Percentiles rank a stretch among this genome's conserved stretches.
phyloP scores from a whole-genome alignment of 495 filamentous ascomycete genomes.

The Xylaria acuta region DNA sequence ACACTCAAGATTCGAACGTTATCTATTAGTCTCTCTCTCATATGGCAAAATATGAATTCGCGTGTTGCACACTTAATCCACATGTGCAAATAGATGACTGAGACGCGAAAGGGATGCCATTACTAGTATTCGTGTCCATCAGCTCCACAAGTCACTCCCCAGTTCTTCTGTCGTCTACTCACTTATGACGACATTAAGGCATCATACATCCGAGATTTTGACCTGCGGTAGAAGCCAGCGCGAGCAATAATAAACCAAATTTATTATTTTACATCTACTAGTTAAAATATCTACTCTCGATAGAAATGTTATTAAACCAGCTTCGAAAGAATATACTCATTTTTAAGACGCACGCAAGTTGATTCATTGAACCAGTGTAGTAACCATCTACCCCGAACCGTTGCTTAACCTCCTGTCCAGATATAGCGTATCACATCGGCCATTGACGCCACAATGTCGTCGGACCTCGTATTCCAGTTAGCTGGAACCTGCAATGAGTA shows the following conservation, averaged over 20 bases:
- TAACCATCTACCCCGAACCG: background rate
- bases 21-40: background rate
- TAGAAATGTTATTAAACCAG: background rate
- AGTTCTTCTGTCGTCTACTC: background rate
- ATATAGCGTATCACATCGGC: background rate
- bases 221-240: background rate
- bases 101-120: background rate
- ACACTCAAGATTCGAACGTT: background rate
- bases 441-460: constrained; percentile 26
- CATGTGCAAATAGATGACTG: background rate
- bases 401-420: background rate
- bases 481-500: constrained; percentile 62
- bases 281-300: background rate
- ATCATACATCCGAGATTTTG: constrained; percentile 8
- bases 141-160: constrained; percentile 15
- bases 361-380: background rate
- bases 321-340: background rate
- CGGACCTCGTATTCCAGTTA: constrained; percentile 54
- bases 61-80: background rate
- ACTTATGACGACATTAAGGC: constrained; percentile 20
- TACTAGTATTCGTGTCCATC: background rate
- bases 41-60: background rate
- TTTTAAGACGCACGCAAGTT: background rate
- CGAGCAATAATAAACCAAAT: background rate
- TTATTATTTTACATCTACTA: background rate